These are phyloP conservation scores for Polyporus arcularius DNA, from an alignment of 768 basidiomycete genomes.

Conservation along the genomic window DNA sequence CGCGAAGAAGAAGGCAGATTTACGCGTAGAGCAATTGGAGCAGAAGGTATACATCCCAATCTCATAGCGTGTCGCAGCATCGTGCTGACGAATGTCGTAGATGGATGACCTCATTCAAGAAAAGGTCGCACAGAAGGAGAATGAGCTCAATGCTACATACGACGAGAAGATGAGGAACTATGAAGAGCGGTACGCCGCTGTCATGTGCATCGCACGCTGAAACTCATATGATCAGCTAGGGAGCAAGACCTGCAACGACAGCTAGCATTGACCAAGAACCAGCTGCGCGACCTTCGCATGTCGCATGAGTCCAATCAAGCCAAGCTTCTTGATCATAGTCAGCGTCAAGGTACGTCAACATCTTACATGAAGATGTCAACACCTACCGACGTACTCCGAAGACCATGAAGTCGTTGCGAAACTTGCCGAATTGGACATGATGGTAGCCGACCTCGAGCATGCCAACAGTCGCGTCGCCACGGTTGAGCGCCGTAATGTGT, in stretches of 20 bases:
- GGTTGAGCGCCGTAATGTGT: slow-evolving; percentile 90
- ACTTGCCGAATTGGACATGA: slow-evolving; percentile 92
- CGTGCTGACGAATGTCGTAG: slow-evolving; percentile 38
- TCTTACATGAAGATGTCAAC: neutral
- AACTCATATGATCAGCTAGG: slow-evolving; percentile 39
- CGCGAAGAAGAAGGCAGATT: slow-evolving; percentile 75
- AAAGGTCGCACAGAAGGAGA: slow-evolving; percentile 89
- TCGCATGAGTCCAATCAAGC: slow-evolving; percentile 95
- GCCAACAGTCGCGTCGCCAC: slow-evolving; percentile 93
- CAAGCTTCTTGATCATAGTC: slow-evolving; percentile 86
- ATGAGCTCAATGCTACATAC: slow-evolving; percentile 94
- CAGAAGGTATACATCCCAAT: slow-evolving; percentile 57
- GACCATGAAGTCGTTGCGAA: slow-evolving; percentile 92
- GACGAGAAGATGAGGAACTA: slow-evolving; percentile 96
- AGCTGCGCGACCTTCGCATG: slow-evolving; percentile 85
- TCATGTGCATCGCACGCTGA: neutral
- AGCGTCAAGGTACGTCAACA: slow-evolving; percentile 70
- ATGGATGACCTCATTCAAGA: slow-evolving; percentile 95
- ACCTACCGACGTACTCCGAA: slow-evolving; percentile 28
- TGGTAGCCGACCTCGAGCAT: slow-evolving; percentile 89
- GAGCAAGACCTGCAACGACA: slow-evolving; percentile 95
- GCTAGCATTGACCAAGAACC: slow-evolving; percentile 81
- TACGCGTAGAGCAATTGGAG: slow-evolving; percentile 76
- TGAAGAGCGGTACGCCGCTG: slow-evolving; percentile 76
- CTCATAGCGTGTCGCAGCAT: neutral